Percentiles rank a stretch among this genome's conserved stretches.
Conservation (phyloP, 1,284 basidiomycete genomes). For the Gymnopus androsaceus region DNA sequence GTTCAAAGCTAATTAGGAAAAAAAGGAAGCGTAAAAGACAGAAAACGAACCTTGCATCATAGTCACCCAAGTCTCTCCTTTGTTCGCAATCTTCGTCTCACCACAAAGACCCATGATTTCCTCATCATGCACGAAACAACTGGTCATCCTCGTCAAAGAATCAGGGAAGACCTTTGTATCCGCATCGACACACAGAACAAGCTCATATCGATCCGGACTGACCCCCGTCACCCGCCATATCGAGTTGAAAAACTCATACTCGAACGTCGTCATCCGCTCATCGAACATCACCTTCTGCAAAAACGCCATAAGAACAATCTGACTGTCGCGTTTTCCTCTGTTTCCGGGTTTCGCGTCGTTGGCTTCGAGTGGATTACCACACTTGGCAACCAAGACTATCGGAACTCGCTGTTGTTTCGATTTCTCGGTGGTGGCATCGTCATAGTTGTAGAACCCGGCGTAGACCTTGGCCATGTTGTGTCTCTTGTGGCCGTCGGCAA, state of each 20-base stretch:
- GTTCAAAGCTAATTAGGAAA: slow-evolving; percentile 18
- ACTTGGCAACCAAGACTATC: slow-evolving; percentile 92
- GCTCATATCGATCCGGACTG: slow-evolving; percentile 95
- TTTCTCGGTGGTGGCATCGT: slow-evolving; percentile 87
- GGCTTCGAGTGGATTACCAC: slow-evolving; percentile 88
- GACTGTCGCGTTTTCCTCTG: slow-evolving; percentile 97
- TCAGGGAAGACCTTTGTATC: slow-evolving; percentile 98
- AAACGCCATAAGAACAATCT: slow-evolving; percentile 97
- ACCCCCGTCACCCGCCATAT: slow-evolving; percentile 94
- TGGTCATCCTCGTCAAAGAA: slow-evolving; percentile 88
- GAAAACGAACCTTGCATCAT: slow-evolving; percentile 89
- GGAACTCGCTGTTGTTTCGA: slow-evolving; percentile 98
- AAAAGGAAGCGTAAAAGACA: slow-evolving; percentile 5
- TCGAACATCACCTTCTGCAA: slow-evolving; percentile 99
- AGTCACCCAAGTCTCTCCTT: slow-evolving; percentile 96
- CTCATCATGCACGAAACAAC: slow-evolving; percentile 93
- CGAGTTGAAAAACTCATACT: slow-evolving; percentile 99
- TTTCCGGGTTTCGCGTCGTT: slow-evolving; percentile 95
- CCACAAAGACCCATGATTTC: slow-evolving; percentile 99
- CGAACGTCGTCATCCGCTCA: slow-evolving; percentile 98
- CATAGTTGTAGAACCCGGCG: slow-evolving; percentile 97
- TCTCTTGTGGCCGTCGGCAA: slow-evolving; percentile 97
- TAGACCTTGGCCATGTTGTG: slow-evolving; percentile 99
- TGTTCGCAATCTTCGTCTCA: slow-evolving; percentile 99
- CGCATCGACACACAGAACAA: slow-evolving; percentile 96